These are phyloP conservation scores for Pholiota conissans DNA, from an alignment of 768 basidiomycete genomes.

Conservation along the genomic window DNA sequence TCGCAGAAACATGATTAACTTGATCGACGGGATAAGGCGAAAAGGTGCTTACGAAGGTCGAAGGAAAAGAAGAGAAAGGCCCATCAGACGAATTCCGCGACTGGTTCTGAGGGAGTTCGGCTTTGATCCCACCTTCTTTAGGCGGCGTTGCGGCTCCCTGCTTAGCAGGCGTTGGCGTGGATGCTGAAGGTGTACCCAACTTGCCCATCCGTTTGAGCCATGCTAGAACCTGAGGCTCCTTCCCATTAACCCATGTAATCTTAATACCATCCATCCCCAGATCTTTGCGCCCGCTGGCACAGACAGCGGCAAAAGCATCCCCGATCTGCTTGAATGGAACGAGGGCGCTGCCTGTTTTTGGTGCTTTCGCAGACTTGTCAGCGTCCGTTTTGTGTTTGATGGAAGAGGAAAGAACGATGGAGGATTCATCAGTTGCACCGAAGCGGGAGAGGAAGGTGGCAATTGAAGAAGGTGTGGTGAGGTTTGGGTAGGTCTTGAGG, in stretches of 20 bases:
- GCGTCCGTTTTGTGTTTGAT: conserved; percentile 48
- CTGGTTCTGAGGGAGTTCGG: conserved; percentile 31
- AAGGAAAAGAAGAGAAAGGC: conserved; percentile 65
- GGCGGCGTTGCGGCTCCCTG: conserved; percentile 2
- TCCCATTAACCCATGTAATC: conserved; percentile 70
- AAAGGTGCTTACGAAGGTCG: conserved; percentile 45
- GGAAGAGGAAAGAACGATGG: conserved; percentile 68
- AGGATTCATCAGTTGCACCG: conserved; percentile 60
- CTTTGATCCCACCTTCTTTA: conserved; percentile 14
- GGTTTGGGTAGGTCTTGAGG: conserved; percentile 53
- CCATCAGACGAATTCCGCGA: conserved; percentile 18
- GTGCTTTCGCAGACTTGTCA: conserved; percentile 42
- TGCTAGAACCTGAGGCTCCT: conserved; percentile 69
- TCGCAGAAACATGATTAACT: conserved; percentile 20
- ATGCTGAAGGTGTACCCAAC: conserved; percentile 36
- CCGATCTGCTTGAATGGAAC: conserved; percentile 77
- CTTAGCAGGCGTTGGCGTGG: conserved; percentile 6
- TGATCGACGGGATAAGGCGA: background rate
- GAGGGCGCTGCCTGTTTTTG: conserved; percentile 68
- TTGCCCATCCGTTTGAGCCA: conserved; percentile 77
- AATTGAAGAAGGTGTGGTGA: conserved; percentile 54
- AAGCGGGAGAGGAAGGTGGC: conserved; percentile 55
- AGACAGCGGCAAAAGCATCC: conserved; percentile 75
- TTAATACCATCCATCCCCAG: conserved; percentile 62
- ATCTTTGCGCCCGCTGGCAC: conserved; percentile 52